These are phyloP conservation scores for Cupressus sempervirens DNA, from an alignment of 75 land plant species.

Conservation along the genomic window DNA sequence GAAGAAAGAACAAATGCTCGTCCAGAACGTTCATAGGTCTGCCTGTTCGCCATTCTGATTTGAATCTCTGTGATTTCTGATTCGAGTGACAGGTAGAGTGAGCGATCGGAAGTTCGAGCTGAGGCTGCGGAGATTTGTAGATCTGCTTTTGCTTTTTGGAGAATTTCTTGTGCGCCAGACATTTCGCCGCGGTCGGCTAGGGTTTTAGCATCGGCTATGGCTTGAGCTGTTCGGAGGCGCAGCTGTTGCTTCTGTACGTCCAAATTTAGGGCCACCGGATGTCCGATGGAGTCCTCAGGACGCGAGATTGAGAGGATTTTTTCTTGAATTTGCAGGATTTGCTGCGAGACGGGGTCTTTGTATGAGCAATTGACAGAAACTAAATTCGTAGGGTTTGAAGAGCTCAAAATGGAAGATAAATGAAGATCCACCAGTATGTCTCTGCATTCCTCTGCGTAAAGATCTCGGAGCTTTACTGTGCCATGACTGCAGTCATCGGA, in stretches of 20 bases:
- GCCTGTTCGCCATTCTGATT: conserved; percentile 30
- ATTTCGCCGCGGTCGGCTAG: conserved; percentile 49
- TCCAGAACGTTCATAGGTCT: conserved; percentile 35
- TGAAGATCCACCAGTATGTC: conserved; percentile 70
- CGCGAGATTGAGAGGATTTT: conserved; percentile 38
- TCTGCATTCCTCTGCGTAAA: conserved; percentile 76
- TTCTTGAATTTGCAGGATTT: conserved; percentile 18
- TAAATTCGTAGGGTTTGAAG: conserved; percentile 19
- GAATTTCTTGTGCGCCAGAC: conserved; percentile 38
- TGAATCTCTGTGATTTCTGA: conserved; percentile 55
- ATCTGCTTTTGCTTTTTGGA: conserved; percentile 47
- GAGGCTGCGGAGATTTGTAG: conserved; percentile 26
- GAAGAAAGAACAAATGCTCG: conserved; percentile 36
- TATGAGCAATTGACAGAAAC: conserved; percentile 38
- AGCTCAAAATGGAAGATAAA: conserved; percentile 27
- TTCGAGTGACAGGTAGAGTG: conserved; percentile 34
- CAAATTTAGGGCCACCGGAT: conserved; percentile 18
- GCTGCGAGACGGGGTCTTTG: conserved; percentile 50
- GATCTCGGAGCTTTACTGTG: conserved; percentile 59
- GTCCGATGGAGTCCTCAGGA: conserved; percentile 14
- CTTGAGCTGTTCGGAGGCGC: conserved; percentile 45
- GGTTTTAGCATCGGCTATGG: conserved; percentile 61
- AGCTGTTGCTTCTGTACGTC: conserved; percentile 48
- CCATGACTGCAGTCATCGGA: conserved; percentile 16
- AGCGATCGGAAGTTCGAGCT: conserved; percentile 29